Evolutionary conservation across 495 filamentous ascomycete genomes (phyloP).

Genomic region (Aspergillus baeticus): DNA sequence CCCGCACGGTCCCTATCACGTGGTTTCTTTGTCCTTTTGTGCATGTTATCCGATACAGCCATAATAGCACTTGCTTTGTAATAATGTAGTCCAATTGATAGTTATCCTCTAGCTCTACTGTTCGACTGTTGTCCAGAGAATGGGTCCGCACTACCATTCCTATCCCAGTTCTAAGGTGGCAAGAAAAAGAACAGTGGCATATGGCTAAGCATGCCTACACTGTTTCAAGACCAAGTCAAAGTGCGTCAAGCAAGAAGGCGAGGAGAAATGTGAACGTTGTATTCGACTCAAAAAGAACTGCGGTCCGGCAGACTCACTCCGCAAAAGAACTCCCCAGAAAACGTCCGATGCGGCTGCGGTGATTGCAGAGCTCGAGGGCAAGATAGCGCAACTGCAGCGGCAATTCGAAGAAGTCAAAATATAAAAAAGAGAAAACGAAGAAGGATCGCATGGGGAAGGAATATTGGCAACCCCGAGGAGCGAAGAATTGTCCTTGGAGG

Average conservation of each 20-base stretch:
- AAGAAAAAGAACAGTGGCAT: neutral
- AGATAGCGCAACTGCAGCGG: neutral
- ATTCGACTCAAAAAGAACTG: neutral
- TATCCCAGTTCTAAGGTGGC: neutral
- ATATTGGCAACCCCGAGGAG: neutral
- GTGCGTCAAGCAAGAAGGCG: neutral
- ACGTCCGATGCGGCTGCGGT: neutral
- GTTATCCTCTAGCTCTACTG: neutral
- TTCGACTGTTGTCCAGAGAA: neutral
- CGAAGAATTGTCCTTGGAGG: neutral
- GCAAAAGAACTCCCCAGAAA: neutral
- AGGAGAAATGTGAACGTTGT: neutral
- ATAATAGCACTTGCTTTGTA: no score
- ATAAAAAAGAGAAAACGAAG: neutral
- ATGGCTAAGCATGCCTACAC: neutral
- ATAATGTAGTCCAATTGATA: no score
- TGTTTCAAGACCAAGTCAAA: conserved; percentile 6
- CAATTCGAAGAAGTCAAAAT: neutral
- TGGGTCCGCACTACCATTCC: no score
- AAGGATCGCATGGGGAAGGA: neutral
- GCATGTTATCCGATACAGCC: no score
- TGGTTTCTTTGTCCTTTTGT: neutral
- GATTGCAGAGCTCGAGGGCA: neutral
- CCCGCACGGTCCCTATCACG: neutral
- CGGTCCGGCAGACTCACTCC: neutral